phyloP scores from a whole-genome alignment of 2,329 filamentous ascomycete genomes.

The Clarireedia paspali region DNA sequence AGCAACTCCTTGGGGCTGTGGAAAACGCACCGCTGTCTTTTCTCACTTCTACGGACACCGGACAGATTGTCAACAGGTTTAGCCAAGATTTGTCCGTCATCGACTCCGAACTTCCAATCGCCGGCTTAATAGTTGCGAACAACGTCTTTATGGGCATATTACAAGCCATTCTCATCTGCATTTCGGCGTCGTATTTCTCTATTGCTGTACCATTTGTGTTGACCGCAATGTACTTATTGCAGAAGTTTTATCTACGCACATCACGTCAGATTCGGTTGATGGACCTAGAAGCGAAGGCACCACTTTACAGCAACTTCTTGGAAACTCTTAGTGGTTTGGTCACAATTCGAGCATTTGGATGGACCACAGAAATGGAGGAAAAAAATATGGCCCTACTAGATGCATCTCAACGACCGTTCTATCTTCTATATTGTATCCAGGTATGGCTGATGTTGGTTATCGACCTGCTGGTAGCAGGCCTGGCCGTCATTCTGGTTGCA shows the following conservation, averaged over 20 bases:
- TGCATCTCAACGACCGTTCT: constrained; percentile 47
- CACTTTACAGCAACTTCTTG: constrained; percentile 41
- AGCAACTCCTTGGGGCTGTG: constrained; percentile 39
- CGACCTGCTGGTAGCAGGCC: constrained; percentile 17
- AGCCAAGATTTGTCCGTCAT: constrained; percentile 21
- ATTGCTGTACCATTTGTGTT: background rate
- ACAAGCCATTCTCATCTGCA: constrained; percentile 7
- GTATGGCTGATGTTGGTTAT: constrained; percentile 45
- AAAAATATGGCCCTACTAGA: constrained; percentile 43
- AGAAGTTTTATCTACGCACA: constrained; percentile 40
- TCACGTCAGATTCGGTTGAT: constrained; percentile 43
- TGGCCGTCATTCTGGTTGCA: constrained; percentile 29
- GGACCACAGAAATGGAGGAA: constrained; percentile 23
- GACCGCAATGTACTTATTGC: constrained; percentile 17
- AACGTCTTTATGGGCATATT: constrained; percentile 21
- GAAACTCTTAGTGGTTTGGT: constrained; percentile 38
- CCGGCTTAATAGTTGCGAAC: background rate
- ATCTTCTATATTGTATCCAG: constrained; percentile 49
- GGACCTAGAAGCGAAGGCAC: constrained; percentile 38
- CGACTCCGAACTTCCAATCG: constrained; percentile 20
- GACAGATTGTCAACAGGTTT: constrained; percentile 21
- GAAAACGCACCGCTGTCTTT: constrained; percentile 34
- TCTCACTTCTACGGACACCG: constrained; percentile 34
- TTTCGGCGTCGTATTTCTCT: background rate
- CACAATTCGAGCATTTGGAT: constrained; percentile 40